Evolutionary conservation across 495 filamentous ascomycete species (phyloP), one percentile per base, ranked within the genome.

Genomic region (Venustampulla echinocandica): DNA sequence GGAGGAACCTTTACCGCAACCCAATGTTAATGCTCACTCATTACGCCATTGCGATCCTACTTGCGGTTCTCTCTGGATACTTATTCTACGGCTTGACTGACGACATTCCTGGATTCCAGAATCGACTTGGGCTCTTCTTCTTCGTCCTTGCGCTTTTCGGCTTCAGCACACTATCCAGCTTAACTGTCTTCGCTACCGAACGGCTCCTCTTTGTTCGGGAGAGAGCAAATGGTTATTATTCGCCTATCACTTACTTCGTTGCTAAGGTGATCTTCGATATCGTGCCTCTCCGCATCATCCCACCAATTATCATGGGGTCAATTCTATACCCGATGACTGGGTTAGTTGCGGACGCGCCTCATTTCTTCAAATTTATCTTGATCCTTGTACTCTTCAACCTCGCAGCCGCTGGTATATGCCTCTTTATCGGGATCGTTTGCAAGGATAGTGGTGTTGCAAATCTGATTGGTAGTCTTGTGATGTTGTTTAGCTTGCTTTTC

Each of bases 241-340:
- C 84, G n/a, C 92, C 92, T 4, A 69, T 95, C 53, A 90, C 90
- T n/a, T 99, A 99, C 64, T 99, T 96, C 58, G 70, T 84, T 0
- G 82, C 90, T 53, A 97, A 97, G 67, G 84, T 96, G 18, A 64
- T 95, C 13, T 96, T 97, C 61, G 92, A 99, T 56, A 90, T 97
- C 44, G 80, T 99, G 11, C 92, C 92, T 1, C 71, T 99, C 28
- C 77, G 92, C 14, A 83, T 99, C 46, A 85, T 99, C 47, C 92
- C 92, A 22, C 93, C 92, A 1, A 85, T 97, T 54, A 84, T 99
- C 46, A 90, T 97, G 75, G 93, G 92, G n/a, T 73, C 84, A 6
- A 95, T 99, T 52, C 76, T 99, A 19, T 99, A 99, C 64, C 92
- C 92, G 1, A 99, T 99, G 93, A 87, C 90, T 0, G 92, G 92